Conservation (phyloP, 1,284 basidiomycete species). For the Ganoderma lingzhi region DNA sequence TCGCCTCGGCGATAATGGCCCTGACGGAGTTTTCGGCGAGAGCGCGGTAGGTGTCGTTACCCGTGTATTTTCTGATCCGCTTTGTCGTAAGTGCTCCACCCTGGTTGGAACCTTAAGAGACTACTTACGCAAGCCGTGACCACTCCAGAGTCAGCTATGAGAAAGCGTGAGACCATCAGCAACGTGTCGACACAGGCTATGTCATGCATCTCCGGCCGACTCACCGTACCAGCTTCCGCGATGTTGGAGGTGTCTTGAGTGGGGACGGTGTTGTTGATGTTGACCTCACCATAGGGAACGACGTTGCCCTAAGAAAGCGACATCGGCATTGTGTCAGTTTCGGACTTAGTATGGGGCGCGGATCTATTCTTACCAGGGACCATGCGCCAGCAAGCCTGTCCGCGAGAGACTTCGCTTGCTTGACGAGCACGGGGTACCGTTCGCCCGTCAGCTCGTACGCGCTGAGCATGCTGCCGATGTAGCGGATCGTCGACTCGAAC, state of each 20-base stretch:
- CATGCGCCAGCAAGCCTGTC: slow-evolving; percentile 75
- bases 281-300: slow-evolving; percentile 61
- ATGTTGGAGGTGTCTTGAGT: slow-evolving; percentile 59
- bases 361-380: slow-evolving; percentile 51
- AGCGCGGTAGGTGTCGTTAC: slow-evolving; percentile 63
- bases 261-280: slow-evolving; percentile 60
- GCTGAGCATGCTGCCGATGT: slow-evolving; percentile 73
- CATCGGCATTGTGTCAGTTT: neutral
- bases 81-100: neutral
- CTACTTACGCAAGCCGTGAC: slow-evolving; percentile 47
- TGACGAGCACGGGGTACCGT: slow-evolving; percentile 58
- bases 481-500: slow-evolving; percentile 93
- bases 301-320: slow-evolving; percentile 48
- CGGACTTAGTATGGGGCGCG: neutral
- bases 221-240: slow-evolving; percentile 75
- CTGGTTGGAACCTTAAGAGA: neutral
- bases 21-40: slow-evolving; percentile 60
- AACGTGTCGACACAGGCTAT: neutral
- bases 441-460: slow-evolving; percentile 85
- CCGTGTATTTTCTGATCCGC: slow-evolving; percentile 57
- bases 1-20: slow-evolving; percentile 52
- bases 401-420: slow-evolving; percentile 74
- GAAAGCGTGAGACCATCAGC: neutral
- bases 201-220: slow-evolving; percentile 30
- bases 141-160: slow-evolving; percentile 54